A percentile compares a stretch with the other conserved stretches of the same genome.
Evolutionary conservation across 2,329 filamentous ascomycete species (phyloP).

Genomic region (Nothopassalora personata): DNA sequence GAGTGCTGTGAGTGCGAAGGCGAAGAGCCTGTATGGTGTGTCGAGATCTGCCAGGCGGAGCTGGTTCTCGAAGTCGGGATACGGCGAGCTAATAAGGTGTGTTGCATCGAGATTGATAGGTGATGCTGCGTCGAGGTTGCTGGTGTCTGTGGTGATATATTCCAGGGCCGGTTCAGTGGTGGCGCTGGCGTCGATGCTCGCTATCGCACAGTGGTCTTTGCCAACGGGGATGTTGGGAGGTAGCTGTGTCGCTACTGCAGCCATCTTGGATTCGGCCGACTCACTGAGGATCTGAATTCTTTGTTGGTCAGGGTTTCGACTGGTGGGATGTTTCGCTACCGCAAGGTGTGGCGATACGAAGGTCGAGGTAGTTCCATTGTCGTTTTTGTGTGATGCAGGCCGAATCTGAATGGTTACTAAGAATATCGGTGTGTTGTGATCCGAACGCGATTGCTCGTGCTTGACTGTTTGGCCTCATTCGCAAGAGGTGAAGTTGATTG

Average conservation of each 20-base stretch:
- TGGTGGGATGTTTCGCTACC: background rate
- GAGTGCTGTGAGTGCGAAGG: conserved; percentile 63
- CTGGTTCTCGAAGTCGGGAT: conserved; percentile 64
- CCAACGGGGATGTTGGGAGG: background rate
- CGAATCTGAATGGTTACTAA: background rate
- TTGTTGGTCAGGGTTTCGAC: background rate
- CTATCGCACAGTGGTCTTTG: background rate
- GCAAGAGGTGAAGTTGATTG: background rate
- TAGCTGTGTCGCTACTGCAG: background rate
- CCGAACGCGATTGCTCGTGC: background rate
- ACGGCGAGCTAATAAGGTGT: conserved; percentile 57
- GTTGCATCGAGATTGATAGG: conserved; percentile 13
- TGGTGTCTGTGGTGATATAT: background rate
- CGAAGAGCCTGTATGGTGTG: conserved; percentile 61
- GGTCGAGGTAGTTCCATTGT: background rate
- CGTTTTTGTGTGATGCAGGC: background rate
- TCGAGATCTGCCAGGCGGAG: conserved; percentile 66
- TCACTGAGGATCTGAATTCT: background rate
- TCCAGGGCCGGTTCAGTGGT: background rate
- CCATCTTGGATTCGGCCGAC: background rate
- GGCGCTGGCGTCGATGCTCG: background rate
- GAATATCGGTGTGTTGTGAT: background rate
- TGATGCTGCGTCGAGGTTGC: background rate
- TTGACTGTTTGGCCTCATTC: background rate
- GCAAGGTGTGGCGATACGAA: background rate